Percentiles rank a stretch among this genome's conserved stretches.
Conservation (phyloP, 148 eudicot species). For the Rhododendron vialii region DNA sequence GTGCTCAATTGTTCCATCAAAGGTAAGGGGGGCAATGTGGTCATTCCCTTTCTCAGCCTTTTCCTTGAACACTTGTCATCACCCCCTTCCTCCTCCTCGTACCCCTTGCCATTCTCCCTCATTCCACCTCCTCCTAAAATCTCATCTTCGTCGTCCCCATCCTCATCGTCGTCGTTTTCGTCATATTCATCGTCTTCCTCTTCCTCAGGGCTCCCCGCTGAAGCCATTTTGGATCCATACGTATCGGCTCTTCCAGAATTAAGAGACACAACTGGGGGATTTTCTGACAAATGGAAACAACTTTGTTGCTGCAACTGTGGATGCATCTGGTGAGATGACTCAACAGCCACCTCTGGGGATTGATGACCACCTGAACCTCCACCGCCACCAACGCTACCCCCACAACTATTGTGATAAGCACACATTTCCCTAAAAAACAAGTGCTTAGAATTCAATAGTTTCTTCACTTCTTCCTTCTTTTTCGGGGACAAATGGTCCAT, state of each 20-base stretch:
- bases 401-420: slow-evolving; percentile 84
- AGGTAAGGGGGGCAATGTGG: background rate
- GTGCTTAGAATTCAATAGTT: slow-evolving; percentile 87
- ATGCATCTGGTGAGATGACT: slow-evolving; percentile 14
- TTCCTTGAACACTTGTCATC: slow-evolving; percentile 20
- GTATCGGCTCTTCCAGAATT: slow-evolving; percentile 20
- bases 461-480: slow-evolving; percentile 74
- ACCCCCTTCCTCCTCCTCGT: slow-evolving; percentile 20
- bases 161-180: slow-evolving; percentile 35
- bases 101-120: slow-evolving; percentile 7
- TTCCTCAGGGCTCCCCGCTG: slow-evolving; percentile 12
- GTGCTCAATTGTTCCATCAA: slow-evolving; percentile 29
- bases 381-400: slow-evolving; percentile 29
- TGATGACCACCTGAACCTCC: slow-evolving; percentile 13
- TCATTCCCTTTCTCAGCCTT: slow-evolving; percentile 15
- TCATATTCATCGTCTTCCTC: slow-evolving; percentile 29
- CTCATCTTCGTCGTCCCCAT: slow-evolving; percentile 36
- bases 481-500: slow-evolving; percentile 69
- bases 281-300: slow-evolving; percentile 43
- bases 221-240: slow-evolving; percentile 17
- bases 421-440: slow-evolving; percentile 95
- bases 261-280: slow-evolving; percentile 6
- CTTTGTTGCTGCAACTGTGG: slow-evolving; percentile 24
- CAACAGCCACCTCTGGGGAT: slow-evolving; percentile 24
- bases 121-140: slow-evolving; percentile 18